Percentiles rank a stretch among this genome's conserved stretches.
phyloP scores from a whole-genome alignment of 2,329 filamentous ascomycete species.

The Fusarium sp. region DNA sequence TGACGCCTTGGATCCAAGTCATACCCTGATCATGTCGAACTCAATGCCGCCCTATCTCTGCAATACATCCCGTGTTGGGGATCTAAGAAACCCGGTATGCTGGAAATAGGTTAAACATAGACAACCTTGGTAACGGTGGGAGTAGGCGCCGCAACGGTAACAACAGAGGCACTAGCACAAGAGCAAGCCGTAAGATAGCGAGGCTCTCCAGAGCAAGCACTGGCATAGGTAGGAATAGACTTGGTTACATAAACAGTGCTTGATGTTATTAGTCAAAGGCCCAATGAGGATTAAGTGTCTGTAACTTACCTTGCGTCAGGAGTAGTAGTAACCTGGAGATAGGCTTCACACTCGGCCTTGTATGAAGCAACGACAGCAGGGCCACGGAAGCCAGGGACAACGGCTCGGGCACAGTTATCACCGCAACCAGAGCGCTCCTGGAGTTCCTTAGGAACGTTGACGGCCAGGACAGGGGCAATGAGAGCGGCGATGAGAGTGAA shows the following conservation, averaged over 20 bases:
- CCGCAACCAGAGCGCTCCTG: conserved; percentile 24
- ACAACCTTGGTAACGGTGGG: conserved; percentile 34
- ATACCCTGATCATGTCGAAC: not conserved
- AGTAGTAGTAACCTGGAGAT: conserved; percentile 29
- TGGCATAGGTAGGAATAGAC: conserved; percentile 36
- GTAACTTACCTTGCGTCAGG: conserved; percentile 24
- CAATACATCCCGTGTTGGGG: not conserved
- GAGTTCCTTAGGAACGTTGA: conserved; percentile 29
- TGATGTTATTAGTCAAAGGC: not conserved
- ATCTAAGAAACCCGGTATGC: not conserved
- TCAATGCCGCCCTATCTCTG: too few relatives aligned
- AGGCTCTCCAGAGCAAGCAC: conserved; percentile 32
- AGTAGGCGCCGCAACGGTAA: conserved; percentile 26
- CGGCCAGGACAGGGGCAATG: conserved; percentile 19
- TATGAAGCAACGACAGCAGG: conserved; percentile 18
- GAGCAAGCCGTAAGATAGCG: conserved; percentile 38
- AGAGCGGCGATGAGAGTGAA: conserved; percentile 33
- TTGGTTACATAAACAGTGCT: conserved; percentile 37
- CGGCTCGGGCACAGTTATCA: conserved; percentile 36
- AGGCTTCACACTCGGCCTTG: conserved; percentile 33
- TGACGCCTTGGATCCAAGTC: too few relatives aligned
- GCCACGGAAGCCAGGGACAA: conserved; percentile 28
- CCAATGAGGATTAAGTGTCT: accelerated
- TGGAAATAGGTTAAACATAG: not conserved
- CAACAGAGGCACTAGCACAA: conserved; percentile 23